Conservation (phyloP, 78 protist species). For the Dictyostelium capitatum region DNA sequence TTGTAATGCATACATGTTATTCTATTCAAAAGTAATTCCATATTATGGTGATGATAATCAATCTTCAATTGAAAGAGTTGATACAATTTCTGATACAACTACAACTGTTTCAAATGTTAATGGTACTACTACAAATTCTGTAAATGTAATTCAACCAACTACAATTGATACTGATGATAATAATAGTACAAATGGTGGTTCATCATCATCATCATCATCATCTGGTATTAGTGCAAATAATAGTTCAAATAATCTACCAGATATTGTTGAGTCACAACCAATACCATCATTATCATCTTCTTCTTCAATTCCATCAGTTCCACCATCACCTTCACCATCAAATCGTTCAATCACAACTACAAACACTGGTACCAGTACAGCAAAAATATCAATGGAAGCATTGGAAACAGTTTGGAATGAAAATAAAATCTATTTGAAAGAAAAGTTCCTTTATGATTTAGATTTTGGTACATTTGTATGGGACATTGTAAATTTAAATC, state of each 20-base stretch:
- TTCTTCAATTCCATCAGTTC: background rate
- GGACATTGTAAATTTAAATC: conserved; percentile 65
- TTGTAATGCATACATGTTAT: conserved; percentile 94
- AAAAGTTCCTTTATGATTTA: conserved; percentile 52
- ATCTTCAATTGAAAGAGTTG: background rate
- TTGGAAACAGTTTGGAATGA: conserved; percentile 76
- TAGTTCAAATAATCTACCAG: conserved; percentile 11
- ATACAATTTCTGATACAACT: background rate
- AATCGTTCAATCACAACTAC: background rate
- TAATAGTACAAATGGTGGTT: background rate
- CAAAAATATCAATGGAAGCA: conserved; percentile 45
- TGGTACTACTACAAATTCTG: background rate
- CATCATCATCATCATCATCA: too few relatives aligned
- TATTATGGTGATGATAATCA: background rate
- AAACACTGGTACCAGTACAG: background rate
- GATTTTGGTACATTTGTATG: conserved; percentile 70
- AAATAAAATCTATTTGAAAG: conserved; percentile 42
- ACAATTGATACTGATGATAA: background rate
- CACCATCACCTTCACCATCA: conserved; percentile 9
- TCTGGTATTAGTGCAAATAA: background rate
- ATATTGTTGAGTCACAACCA: background rate
- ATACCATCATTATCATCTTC: background rate
- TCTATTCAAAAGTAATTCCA: conserved; percentile 69
- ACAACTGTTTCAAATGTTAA: background rate
- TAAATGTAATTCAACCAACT: background rate